Percentiles rank a stretch among this genome's conserved stretches.
Evolutionary conservation across 169 alveolate genomes (phyloP).

Genomic region (Perkinsus olseni): DNA sequence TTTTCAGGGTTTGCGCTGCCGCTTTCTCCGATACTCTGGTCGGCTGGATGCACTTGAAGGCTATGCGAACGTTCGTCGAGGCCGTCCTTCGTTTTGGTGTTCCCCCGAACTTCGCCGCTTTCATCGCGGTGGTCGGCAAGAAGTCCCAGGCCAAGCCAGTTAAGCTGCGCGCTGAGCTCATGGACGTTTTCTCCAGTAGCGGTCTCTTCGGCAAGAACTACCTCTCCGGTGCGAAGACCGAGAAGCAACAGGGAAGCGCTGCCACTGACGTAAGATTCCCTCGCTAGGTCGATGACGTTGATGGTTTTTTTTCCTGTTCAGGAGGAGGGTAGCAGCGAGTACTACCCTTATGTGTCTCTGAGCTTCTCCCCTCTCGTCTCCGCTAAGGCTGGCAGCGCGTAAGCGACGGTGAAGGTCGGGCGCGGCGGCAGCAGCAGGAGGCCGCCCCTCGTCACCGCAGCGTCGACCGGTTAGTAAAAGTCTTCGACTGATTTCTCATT

Average conservation of each 20-base stretch:
- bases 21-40: constrained; percentile 62
- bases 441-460: no score
- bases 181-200: constrained; percentile 29
- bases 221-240: constrained; percentile 7
- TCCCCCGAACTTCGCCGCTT: constrained; percentile 62
- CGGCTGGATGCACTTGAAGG: constrained; percentile 63
- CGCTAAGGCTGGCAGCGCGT: background rate
- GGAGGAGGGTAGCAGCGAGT: background rate
- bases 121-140: constrained; percentile 34
- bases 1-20: constrained; percentile 53
- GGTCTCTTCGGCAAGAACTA: constrained; percentile 37
- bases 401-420: no score
- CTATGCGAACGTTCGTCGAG: constrained; percentile 65
- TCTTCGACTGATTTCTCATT: background rate
- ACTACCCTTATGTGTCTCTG: background rate
- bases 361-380: background rate
- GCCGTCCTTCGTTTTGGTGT: constrained; percentile 68
- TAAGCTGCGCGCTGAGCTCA: constrained; percentile 34
- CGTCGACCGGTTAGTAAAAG: no score
- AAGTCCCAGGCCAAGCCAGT: constrained; percentile 24
- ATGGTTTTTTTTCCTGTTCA: background rate
- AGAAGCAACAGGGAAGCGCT: constrained; percentile 10
- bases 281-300: background rate
- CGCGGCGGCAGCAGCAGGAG: no score
- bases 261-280: background rate